Percentiles rank a stretch among this genome's conserved stretches.
These are phyloP conservation scores for Nicotiana benthamiana DNA, from an alignment of 257 asterid genomes.

Conservation along the genomic window DNA sequence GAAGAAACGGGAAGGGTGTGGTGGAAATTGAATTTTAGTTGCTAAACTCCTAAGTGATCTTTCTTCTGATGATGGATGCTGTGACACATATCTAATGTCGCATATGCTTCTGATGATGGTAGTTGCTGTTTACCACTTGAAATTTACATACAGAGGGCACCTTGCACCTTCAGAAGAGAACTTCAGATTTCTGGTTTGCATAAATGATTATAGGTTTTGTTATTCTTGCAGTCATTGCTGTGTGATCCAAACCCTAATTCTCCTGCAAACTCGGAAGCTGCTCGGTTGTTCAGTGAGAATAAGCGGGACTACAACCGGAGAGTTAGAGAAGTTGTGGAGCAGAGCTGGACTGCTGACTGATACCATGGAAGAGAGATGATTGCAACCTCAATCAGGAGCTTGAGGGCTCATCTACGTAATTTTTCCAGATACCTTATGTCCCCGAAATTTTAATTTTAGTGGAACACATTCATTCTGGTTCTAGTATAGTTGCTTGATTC, in stretches of 20 bases:
- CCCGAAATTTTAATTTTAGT: slow-evolving; percentile 11
- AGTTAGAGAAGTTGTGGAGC: slow-evolving; percentile 75
- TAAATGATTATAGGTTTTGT: not conserved
- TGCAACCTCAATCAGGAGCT: slow-evolving; percentile 1
- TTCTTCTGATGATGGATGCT: too few relatives aligned
- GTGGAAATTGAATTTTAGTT: too few relatives aligned
- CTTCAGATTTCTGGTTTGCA: not conserved
- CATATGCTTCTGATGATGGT: not conserved
- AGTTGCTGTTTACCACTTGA: not conserved
- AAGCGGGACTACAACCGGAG: slow-evolving; percentile 74
- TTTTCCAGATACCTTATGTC: slow-evolving; percentile 7
- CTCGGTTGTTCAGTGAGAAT: slow-evolving; percentile 73
- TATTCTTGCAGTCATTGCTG: slow-evolving; percentile 52
- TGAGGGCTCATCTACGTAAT: slow-evolving; percentile 17
- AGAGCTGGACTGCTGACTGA: slow-evolving; percentile 88
- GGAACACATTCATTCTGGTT: slow-evolving; percentile 11
- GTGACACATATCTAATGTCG: too few relatives aligned
- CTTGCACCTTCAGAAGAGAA: not conserved
- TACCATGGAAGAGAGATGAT: not conserved
- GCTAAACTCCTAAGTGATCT: too few relatives aligned
- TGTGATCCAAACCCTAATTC: slow-evolving; percentile 91
- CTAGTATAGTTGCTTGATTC: slow-evolving; percentile 8
- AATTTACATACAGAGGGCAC: not conserved
- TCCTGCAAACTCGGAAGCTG: slow-evolving; percentile 87
- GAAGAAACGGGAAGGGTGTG: not conserved